phyloP scores from a whole-genome alignment of 345 rosid genomes.

The Abelmoschus esculentus region DNA sequence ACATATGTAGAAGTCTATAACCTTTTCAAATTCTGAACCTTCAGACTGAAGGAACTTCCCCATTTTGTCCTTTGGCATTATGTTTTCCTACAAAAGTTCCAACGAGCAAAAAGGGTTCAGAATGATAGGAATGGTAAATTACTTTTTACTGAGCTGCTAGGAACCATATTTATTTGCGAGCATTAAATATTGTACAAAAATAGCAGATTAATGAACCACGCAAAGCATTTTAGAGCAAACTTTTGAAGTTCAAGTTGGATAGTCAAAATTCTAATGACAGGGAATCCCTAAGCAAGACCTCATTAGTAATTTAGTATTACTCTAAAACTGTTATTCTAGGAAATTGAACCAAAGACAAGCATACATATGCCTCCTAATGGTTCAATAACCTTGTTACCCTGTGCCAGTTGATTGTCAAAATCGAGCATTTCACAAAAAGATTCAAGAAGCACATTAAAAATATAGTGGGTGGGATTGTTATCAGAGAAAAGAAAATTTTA shows the following conservation, averaged over 20 bases:
- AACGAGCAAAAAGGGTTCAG: slow-evolving; percentile 3
- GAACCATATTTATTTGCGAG: neutral
- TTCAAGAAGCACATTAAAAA: neutral
- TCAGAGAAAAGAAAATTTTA: neutral
- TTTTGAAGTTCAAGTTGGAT: too few species aligned
- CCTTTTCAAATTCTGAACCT: slow-evolving; percentile 75
- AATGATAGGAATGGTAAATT: neutral
- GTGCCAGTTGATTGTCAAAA: neutral
- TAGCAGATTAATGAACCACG: neutral
- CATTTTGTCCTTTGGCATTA: slow-evolving; percentile 72
- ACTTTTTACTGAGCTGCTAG: neutral
- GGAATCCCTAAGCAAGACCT: neutral
- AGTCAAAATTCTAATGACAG: neutral
- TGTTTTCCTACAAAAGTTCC: slow-evolving; percentile 58
- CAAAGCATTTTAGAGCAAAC: neutral
- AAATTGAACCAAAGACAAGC: neutral
- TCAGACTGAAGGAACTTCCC: slow-evolving; percentile 63
- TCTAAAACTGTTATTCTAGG: neutral
- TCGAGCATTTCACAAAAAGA: neutral
- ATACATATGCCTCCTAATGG: neutral
- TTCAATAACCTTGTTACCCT: neutral
- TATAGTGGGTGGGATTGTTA: neutral
- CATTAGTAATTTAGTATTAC: neutral
- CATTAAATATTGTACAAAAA: neutral
- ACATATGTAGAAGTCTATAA: slow-evolving; percentile 78